Evolutionary conservation across 768 basidiomycete genomes (phyloP), one percentile per base, ranked within the genome.

Genomic region (Solioccasus polychromus): DNA sequence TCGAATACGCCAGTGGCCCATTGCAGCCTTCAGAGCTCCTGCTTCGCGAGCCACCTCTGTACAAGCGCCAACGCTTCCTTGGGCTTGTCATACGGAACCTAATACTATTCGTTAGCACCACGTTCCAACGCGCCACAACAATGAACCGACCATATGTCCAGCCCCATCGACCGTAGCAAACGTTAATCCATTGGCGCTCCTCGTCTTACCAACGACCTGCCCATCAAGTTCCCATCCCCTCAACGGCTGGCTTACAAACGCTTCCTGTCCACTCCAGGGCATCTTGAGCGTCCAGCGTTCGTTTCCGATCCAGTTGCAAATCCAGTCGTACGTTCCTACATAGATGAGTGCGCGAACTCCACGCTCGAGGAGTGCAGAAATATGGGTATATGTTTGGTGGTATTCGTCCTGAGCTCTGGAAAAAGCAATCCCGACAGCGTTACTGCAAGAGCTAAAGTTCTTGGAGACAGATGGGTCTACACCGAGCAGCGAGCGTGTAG

Each of bases 241-340:
- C 71, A 80, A 75, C 20, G 71, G 65, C 14, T 71, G 70, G 14
- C 52, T 58, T 2, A 60, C 63, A 63, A 83, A 90, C 6, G 57
- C 74, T 31, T 70, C 69, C 37, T 72, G 64, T 3, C 85, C 85
- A 36, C 75, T 77, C 90, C 90, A 91, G 42, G 83, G 77, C 40
- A 92, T 69, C 48, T 75, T 70, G 39, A 87, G 77, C 7, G 83
- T 78, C 89, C 89, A 91, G 32, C 79, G 70, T 57, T 79, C 79
- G 65, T 91, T 92, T 14, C 83, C 82, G 23, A 87, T 67, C 79
- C 80, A 86, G 59, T 88, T 87, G 59, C 86, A 89, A 50, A 83
- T 83, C 83, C 84, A 88, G 56, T 87, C 84, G 51, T 82, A 83
- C 35, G 79, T 83, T 17, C 85, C 85, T 1, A 82, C 82, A 51